A percentile compares a stretch with the other conserved stretches of the same genome.
Evolutionary conservation across 441 rosid genomes (phyloP).

Genomic region (Eruca vesicaria): DNA sequence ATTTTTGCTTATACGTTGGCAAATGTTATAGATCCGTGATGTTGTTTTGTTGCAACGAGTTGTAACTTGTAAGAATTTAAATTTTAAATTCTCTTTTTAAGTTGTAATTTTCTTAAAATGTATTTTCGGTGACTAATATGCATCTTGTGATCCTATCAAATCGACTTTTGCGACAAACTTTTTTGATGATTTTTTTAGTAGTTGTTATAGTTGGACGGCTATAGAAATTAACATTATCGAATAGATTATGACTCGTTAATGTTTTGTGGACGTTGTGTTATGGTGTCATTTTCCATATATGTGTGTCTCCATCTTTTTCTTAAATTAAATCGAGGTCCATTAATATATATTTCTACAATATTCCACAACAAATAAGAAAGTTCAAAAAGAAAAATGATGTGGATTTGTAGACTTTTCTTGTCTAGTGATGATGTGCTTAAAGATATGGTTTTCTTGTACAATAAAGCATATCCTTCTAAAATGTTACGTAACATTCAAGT

Average conservation of each 20-base stretch:
- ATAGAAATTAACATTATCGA: background rate
- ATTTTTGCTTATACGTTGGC: conserved; percentile 30
- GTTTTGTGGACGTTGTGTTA: conserved; percentile 26
- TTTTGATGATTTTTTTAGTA: conserved; percentile 10
- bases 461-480: background rate
- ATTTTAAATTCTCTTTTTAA: conserved; percentile 1
- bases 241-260: conserved; percentile 23
- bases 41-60: background rate
- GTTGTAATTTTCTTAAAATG: background rate
- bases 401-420: background rate
- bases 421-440: conserved; percentile 3
- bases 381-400: background rate
- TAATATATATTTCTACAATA: background rate
- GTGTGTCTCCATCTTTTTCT: conserved; percentile 18
- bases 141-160: conserved; percentile 18
- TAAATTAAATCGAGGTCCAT: background rate
- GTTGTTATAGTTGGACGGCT: conserved; percentile 26
- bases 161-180: conserved; percentile 8
- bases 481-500: background rate
- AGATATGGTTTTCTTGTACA: background rate
- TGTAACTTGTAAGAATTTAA: background rate
- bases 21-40: conserved; percentile 23
- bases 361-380: background rate
- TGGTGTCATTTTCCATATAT: conserved; percentile 20
- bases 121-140: conserved; percentile 13